Percentiles rank a stretch among this genome's conserved stretches.
Conservation (phyloP, 2,329 filamentous ascomycete species). For the Neonectria hederae region DNA sequence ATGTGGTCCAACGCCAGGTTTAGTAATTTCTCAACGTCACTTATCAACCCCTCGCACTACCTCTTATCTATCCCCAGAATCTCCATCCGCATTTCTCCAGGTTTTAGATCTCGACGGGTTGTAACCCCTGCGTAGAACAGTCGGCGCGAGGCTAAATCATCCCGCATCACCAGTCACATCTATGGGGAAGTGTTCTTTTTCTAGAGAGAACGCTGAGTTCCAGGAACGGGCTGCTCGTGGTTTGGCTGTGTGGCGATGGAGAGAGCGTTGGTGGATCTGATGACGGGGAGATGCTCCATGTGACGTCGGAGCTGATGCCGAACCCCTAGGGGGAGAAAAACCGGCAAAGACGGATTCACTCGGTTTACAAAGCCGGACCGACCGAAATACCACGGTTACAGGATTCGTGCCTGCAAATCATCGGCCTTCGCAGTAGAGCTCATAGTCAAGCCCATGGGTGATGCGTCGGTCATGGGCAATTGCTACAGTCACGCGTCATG, state of each 20-base stretch:
- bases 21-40: neutral
- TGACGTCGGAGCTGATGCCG: neutral
- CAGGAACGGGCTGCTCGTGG: neutral
- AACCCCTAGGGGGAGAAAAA: neutral
- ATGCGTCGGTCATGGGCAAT: conserved; percentile 8
- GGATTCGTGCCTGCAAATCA: neutral
- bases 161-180: neutral
- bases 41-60: neutral
- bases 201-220: neutral
- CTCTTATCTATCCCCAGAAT: conserved; percentile 19
- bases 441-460: conserved; percentile 1
- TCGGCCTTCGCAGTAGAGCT: neutral
- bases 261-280: neutral
- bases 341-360: neutral
- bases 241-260: neutral
- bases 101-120: conserved; percentile 11
- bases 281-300: neutral
- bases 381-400: neutral
- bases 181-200: neutral
- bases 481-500: conserved; percentile 10
- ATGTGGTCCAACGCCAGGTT: neutral
- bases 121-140: conserved; percentile 5
- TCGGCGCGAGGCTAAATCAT: neutral
- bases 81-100: conserved; percentile 10
- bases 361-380: neutral